Conservation (phyloP, 2,329 filamentous ascomycete genomes). For the Xylaria sp. region DNA sequence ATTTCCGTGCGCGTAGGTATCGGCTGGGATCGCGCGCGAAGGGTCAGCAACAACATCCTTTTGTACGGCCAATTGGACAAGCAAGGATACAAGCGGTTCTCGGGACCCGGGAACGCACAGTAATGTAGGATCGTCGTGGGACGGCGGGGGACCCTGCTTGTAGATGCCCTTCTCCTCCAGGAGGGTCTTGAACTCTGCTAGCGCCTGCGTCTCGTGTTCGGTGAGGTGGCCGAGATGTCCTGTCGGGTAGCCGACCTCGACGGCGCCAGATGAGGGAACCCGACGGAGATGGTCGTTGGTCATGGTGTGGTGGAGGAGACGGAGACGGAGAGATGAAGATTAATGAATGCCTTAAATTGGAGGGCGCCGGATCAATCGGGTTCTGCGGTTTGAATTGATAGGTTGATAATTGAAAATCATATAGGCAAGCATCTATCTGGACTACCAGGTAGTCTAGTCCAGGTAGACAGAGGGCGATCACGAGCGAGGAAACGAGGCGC, state of each 20-base stretch:
- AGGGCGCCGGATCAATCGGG: neutral
- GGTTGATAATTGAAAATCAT: neutral
- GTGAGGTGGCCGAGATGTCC: slow-evolving; percentile 86
- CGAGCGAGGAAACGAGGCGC: neutral
- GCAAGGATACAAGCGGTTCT: slow-evolving; percentile 8
- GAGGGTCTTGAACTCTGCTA: slow-evolving; percentile 77
- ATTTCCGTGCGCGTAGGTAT: slow-evolving; percentile 86
- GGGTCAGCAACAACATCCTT: slow-evolving; percentile 7
- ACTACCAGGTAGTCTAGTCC: neutral
- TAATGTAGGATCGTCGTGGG: slow-evolving; percentile 79
- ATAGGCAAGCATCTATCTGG: neutral
- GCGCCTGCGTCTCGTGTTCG: slow-evolving; percentile 71
- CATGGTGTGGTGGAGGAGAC: slow-evolving; percentile 38
- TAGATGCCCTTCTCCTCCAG: slow-evolving; percentile 74
- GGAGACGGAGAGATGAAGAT: neutral
- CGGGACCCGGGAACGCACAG: slow-evolving; percentile 63
- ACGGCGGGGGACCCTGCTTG: slow-evolving; percentile 65
- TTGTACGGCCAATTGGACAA: slow-evolving; percentile 8
- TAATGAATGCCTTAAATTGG: neutral
- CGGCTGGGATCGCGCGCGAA: slow-evolving; percentile 64
- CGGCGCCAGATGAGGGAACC: slow-evolving; percentile 49
- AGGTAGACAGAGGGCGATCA: neutral
- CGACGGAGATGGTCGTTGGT: slow-evolving; percentile 41
- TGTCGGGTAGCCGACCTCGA: slow-evolving; percentile 68
- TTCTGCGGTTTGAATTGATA: neutral